Evolutionary conservation across 2,329 filamentous ascomycete species (phyloP).

Genomic region (Exophiala viscosa): DNA sequence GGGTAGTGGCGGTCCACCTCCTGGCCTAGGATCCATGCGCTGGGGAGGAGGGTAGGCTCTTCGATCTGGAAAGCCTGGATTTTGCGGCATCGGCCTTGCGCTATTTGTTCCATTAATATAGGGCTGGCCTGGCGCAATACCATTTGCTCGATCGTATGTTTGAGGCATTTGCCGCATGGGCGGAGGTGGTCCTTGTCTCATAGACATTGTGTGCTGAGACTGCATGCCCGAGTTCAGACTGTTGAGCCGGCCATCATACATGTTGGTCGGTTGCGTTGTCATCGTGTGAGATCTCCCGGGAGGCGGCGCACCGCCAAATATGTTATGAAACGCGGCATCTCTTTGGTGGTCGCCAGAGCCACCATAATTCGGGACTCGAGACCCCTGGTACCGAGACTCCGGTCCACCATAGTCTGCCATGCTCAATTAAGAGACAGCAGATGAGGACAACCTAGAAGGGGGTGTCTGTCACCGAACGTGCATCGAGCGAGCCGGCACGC

Average conservation of each 20-base stretch:
- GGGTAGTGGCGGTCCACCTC: conserved; percentile 33
- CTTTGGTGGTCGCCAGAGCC: conserved; percentile 62
- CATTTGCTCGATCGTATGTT: conserved; percentile 43
- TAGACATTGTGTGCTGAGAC: conserved; percentile 39
- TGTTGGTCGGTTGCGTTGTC: conserved; percentile 69
- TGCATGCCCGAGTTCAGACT: conserved; percentile 63
- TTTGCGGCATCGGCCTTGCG: conserved; percentile 40
- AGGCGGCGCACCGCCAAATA: conserved; percentile 83
- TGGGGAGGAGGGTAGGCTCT: conserved; percentile 70
- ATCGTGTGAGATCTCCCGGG: conserved; percentile 92
- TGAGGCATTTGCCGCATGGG: conserved; percentile 44
- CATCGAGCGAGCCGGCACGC: conserved; percentile 13
- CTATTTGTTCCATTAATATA: conserved; percentile 24
- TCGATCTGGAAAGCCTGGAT: conserved; percentile 60
- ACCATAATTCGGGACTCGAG: conserved; percentile 50
- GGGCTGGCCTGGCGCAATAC: conserved; percentile 37
- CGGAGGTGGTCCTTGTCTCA: conserved; percentile 40
- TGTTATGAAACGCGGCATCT: conserved; percentile 93
- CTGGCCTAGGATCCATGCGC: conserved; percentile 61
- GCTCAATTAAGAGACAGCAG: conserved; percentile 30
- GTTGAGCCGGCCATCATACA: conserved; percentile 67
- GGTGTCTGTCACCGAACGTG: conserved; percentile 12
- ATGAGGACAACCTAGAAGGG: conserved; percentile 7
- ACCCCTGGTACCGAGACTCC: conserved; percentile 55
- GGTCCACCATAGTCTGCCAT: conserved; percentile 65